A percentile compares a stretch with the other conserved stretches of the same genome.
Evolutionary conservation across 75 land plant genomes (phyloP).

Genomic region (Gnetum montanum): DNA sequence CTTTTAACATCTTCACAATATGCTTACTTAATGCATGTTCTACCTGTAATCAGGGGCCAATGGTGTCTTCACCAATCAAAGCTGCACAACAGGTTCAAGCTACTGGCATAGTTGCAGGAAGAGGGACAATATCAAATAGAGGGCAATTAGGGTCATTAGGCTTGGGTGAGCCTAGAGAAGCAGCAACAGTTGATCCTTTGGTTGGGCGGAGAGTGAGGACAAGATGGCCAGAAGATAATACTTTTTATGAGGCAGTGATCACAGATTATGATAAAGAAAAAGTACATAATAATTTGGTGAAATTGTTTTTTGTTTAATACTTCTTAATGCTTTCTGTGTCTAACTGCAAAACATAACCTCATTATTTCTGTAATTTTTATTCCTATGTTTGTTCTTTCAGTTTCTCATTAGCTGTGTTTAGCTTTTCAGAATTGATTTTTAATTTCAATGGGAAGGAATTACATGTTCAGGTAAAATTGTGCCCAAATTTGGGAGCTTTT

Average conservation of each 20-base stretch:
- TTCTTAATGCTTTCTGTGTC: too few species aligned
- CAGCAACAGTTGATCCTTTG: slow-evolving; percentile 28
- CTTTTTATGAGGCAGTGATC: slow-evolving; percentile 52
- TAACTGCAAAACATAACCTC: too few species aligned
- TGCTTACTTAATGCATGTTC: too few species aligned
- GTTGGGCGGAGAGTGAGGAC: slow-evolving; percentile 46
- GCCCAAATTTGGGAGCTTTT: too few species aligned
- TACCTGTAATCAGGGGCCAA: slow-evolving; percentile 13
- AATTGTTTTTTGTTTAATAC: background rate
- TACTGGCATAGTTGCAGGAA: slow-evolving; percentile 27
- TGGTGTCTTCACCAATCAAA: slow-evolving; percentile 11
- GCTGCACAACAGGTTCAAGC: slow-evolving; percentile 25
- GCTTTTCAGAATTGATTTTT: too few species aligned
- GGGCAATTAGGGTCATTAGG: slow-evolving; percentile 19
- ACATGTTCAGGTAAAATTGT: too few species aligned
- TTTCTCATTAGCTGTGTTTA: too few species aligned
- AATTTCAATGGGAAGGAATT: too few species aligned
- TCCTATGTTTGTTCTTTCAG: too few species aligned
- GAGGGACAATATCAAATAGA: slow-evolving; percentile 32
- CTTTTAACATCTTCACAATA: too few species aligned
- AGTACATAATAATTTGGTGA: slow-evolving; percentile 4
- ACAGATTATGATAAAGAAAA: slow-evolving; percentile 29
- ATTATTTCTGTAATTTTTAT: too few species aligned
- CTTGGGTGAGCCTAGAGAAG: slow-evolving; percentile 21
- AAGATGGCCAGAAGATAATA: slow-evolving; percentile 63